Evolutionary conservation across 2,329 filamentous ascomycete genomes (phyloP).

Genomic region (Ascochyta viciae-villosae): DNA sequence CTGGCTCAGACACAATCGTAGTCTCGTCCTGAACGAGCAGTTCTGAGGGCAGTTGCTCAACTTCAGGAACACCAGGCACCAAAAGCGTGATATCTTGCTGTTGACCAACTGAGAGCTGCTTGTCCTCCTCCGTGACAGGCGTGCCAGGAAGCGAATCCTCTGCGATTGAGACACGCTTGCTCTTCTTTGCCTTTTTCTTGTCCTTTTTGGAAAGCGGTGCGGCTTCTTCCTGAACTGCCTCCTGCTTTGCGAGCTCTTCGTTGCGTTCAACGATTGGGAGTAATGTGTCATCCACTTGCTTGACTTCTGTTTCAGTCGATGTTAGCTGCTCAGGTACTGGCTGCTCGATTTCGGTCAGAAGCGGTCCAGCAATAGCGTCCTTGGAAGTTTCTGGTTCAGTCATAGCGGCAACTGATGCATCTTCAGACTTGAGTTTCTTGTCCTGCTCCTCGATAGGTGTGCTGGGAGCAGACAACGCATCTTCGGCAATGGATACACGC

Average conservation of each 20-base stretch:
- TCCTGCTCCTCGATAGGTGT: constrained; percentile 7
- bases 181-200: constrained; percentile 15
- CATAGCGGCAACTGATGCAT: no score
- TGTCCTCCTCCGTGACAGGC: constrained; percentile 4
- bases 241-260: no score
- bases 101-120: neutral
- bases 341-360: no score
- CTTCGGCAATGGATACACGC: constrained; percentile 1
- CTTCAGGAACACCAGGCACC: neutral
- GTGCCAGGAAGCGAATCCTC: constrained; percentile 5
- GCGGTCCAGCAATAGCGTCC: no score
- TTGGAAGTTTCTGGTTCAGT: no score
- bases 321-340: no score
- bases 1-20: neutral
- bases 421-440: neutral
- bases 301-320: no score
- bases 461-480: neutral
- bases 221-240: no score
- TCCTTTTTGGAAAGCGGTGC: constrained; percentile 3
- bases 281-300: no score
- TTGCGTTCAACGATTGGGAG: no score
- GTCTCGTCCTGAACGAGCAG: neutral
- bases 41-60: neutral
- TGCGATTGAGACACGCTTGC: constrained; percentile 3
- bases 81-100: neutral